Conservation (phyloP, 1,284 basidiomycete genomes). For the Trichosporon sp. region DNA sequence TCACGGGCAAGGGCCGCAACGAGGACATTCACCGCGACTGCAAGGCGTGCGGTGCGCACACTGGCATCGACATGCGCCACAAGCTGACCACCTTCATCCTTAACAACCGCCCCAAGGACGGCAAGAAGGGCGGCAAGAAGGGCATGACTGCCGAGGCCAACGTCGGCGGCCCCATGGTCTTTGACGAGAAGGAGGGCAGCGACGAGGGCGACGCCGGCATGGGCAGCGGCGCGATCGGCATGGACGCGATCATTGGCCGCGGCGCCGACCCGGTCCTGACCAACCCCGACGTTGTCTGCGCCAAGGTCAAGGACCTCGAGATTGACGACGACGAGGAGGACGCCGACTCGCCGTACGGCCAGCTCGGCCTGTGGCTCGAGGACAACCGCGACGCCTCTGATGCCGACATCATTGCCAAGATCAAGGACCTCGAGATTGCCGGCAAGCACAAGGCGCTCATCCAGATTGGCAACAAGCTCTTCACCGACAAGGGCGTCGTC, state of each 20-base stretch:
- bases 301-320: conserved; percentile 74
- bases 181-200: conserved; percentile 35
- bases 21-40: conserved; percentile 93
- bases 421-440: conserved; percentile 84
- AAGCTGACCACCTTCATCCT: conserved; percentile 94
- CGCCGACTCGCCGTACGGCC: conserved; percentile 74
- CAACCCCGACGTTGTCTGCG: conserved; percentile 57
- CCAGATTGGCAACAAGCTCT: conserved; percentile 80
- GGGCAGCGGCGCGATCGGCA: conserved; percentile 25
- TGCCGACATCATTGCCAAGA: conserved; percentile 70
- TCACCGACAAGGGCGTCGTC: conserved; percentile 65
- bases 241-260: conserved; percentile 36
- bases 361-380: conserved; percentile 79
- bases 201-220: conserved; percentile 27
- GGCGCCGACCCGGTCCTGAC: conserved; percentile 32
- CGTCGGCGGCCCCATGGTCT: conserved; percentile 42
- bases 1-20: conserved; percentile 61
- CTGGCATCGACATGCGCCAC: conserved; percentile 91
- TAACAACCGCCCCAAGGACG: conserved; percentile 86
- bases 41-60: conserved; percentile 95
- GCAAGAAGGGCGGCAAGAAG: conserved; percentile 62
- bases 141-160: conserved; percentile 46
- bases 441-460: conserved; percentile 92
- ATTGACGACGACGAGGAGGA: conserved; percentile 79
- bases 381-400: conserved; percentile 59